phyloP scores from a whole-genome alignment of 1,139 yeast genomes.

The Suhomyces wounanorum region DNA sequence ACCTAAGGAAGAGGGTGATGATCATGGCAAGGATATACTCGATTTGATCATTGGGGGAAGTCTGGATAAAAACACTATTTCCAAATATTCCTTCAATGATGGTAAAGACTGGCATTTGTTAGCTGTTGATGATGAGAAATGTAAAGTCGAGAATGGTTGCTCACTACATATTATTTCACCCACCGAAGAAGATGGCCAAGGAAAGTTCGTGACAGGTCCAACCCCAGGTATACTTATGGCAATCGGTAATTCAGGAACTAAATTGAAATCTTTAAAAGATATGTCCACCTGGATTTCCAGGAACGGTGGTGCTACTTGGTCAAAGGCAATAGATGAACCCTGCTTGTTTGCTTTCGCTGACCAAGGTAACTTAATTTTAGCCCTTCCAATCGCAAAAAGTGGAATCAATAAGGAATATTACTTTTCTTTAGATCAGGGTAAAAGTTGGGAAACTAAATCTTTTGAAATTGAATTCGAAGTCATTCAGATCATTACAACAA shows the following conservation, averaged over 20 bases:
- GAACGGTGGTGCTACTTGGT: slow-evolving; percentile 81
- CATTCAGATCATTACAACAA: slow-evolving; percentile 52
- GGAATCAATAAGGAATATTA: slow-evolving; percentile 32
- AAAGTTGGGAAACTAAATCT: slow-evolving; percentile 55
- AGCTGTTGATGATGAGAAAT: slow-evolving; percentile 47
- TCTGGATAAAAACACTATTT: slow-evolving; percentile 18
- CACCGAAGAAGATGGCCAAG: slow-evolving; percentile 55
- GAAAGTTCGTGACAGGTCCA: slow-evolving; percentile 59
- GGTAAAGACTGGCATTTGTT: slow-evolving; percentile 65
- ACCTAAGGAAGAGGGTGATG: slow-evolving; percentile 16
- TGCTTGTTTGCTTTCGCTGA: slow-evolving; percentile 71
- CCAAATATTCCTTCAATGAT: slow-evolving; percentile 58
- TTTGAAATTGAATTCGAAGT: slow-evolving; percentile 55
- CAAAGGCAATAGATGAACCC: slow-evolving; percentile 54
- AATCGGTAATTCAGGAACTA: slow-evolving; percentile 54
- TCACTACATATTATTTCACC: slow-evolving; percentile 57
- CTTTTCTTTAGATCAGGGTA: slow-evolving; percentile 77
- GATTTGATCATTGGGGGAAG: slow-evolving; percentile 35
- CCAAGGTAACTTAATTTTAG: slow-evolving; percentile 73
- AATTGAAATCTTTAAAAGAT: slow-evolving; percentile 25
- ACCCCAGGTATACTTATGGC: slow-evolving; percentile 75
- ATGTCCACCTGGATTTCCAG: slow-evolving; percentile 64
- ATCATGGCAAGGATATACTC: slow-evolving; percentile 25
- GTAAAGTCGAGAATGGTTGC: slow-evolving; percentile 51
- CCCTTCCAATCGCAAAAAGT: slow-evolving; percentile 46